phyloP scores from a whole-genome alignment of 768 basidiomycete species.

The Butyriboletus loyo region DNA sequence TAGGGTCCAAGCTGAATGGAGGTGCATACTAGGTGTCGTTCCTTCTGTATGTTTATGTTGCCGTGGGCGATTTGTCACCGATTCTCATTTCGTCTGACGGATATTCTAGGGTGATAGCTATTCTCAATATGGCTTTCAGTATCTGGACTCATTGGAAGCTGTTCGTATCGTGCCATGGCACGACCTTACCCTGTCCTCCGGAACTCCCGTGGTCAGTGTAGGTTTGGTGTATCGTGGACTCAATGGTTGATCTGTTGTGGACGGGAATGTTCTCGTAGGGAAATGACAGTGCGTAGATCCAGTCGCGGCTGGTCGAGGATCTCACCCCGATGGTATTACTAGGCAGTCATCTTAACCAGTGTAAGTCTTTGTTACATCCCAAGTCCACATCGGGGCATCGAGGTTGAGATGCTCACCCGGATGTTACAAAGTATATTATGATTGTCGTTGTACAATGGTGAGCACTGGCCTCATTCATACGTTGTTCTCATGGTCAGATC shows the following conservation, averaged over 20 bases:
- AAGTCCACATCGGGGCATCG: too few relatives aligned
- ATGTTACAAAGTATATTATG: background rate
- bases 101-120: background rate
- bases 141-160: background rate
- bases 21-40: background rate
- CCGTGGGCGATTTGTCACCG: background rate
- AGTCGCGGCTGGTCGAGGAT: background rate
- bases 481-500: too few relatives aligned
- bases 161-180: slow-evolving; percentile 1
- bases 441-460: too few relatives aligned
- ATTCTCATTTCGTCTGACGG: background rate
- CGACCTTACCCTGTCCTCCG: background rate
- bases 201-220: slow-evolving; percentile 1
- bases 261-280: background rate
- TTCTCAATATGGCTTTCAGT: background rate
- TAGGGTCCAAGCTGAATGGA: background rate
- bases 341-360: background rate
- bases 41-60: background rate
- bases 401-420: background rate
- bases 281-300: background rate
- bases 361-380: background rate
- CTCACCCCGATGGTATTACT: background rate
- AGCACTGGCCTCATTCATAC: background rate
- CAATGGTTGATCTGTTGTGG: background rate
- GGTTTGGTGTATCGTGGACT: background rate